Base-by-base conservation (phyloP, 2,329 filamentous ascomycete genomes). In the Xylaria sp. region DNA sequence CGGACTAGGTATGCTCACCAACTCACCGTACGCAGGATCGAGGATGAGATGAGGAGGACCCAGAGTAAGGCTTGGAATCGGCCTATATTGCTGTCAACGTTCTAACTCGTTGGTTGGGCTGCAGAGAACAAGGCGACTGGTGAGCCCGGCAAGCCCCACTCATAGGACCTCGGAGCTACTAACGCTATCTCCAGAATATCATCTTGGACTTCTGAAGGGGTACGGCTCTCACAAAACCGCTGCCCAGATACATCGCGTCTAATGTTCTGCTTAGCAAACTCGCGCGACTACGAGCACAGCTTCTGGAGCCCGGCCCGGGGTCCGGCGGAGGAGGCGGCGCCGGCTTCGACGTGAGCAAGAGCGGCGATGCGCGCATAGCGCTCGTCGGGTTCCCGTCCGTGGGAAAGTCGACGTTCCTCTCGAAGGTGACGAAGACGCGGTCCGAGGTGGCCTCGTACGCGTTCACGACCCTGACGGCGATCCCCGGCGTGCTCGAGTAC, bases 41-140 rank as follows among this genome's bases (percentile, higher is more conserved):
- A 99, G 84, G 92, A 96, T 78, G 94, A 99, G 88, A 99, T 99
- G 94, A 88, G 85, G 74, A 93, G 85, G 86, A 99, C 94, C 69
- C 94, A 99, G 80, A 99, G 93, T 96, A 85, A 80, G 85, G 49
- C 34, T 44, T 24, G 48, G 41, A 5, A 42, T 39, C 39, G 18
- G 16, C 44, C 9, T 44, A 24, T 53, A 24, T 21, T n/a, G 38
- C 45, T 40, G 37, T 18, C 34, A 16, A 47, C 39, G 29, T 58
- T 46, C 46, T 57, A 21, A 57, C 53, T 34, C 46, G n/a, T 45
- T 41, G 19, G 17, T 72, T 72, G 72, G 70, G 61, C 56, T 58
- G 68, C 69, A 96, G 93, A 99, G 77, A 99, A 99, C 72, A 99
- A 99, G 85, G 93, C 93, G 55, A 99, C 94, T 74, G 92, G 93